Percentiles rank a stretch among this genome's conserved stretches.
Conservation (phyloP, 352 stramenopile species). For the Globisporangium nunn region DNA sequence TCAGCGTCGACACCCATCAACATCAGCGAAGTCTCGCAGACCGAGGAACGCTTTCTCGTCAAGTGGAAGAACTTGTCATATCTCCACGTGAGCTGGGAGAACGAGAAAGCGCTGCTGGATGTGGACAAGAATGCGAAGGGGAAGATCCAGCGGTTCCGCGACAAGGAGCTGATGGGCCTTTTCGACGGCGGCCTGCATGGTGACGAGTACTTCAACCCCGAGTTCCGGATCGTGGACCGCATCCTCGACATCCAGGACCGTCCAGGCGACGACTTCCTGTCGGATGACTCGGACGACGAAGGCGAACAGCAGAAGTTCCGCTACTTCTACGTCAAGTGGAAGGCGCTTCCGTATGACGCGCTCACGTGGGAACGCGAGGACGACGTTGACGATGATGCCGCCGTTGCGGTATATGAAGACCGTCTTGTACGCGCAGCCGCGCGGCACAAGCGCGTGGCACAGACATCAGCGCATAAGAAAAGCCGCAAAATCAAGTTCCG, state of each 20-base stretch:
- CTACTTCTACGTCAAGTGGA: constrained; percentile 99
- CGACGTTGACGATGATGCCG: constrained; percentile 89
- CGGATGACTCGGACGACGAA: constrained; percentile 37
- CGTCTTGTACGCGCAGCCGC: constrained; percentile 44
- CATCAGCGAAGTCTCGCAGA: constrained; percentile 14
- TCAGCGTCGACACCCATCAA: constrained; percentile 4
- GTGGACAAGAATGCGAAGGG: constrained; percentile 81
- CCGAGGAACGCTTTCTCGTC: constrained; percentile 74
- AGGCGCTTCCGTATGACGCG: constrained; percentile 94
- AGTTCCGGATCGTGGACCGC: constrained; percentile 86
- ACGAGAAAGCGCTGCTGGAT: constrained; percentile 69
- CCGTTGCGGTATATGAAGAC: constrained; percentile 75
- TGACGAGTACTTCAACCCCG: constrained; percentile 89
- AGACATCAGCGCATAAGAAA: constrained; percentile 19
- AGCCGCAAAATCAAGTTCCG: constrained; percentile 66
- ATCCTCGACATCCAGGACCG: constrained; percentile 83
- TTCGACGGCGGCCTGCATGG: constrained; percentile 46
- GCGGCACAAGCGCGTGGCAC: constrained; percentile 43
- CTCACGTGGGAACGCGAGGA: constrained; percentile 98
- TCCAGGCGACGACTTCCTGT: constrained; percentile 59
- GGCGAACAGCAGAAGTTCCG: constrained; percentile 31
- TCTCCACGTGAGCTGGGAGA: constrained; percentile 89
- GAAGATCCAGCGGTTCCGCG: constrained; percentile 83
- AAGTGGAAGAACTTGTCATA: constrained; percentile 90
- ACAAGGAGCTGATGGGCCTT: constrained; percentile 55